Base-by-base conservation (phyloP, 2,329 filamentous ascomycete species). In the Paecilomyces niveus region DNA sequence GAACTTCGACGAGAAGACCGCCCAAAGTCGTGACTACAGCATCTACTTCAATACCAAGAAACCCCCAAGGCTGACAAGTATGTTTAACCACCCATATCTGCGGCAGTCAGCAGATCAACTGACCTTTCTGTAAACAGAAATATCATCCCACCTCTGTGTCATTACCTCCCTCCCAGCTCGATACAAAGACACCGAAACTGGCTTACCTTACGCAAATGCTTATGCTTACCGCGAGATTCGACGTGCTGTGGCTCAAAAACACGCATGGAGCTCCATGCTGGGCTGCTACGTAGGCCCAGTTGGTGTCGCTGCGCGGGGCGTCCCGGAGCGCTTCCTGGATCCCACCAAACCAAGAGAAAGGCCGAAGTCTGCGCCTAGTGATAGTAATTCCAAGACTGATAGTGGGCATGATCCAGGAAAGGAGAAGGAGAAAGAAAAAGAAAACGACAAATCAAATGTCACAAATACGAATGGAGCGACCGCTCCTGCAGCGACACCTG, bases 171-270 rank as follows among this genome's bases (percentile, higher is more conserved):
- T 87, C 56, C 85, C 87, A 3, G 94, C 93, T 11, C 85, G 85
- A 57, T 97, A 95, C 73, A 84, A 87, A 24, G 94, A 99, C 72
- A 90, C 92, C 0, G 83, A 84, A 64, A 97, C 93, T 0, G 89
- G 90, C 0, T 81, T 97, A 15, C 85, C 87, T 0, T 99, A 93
- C 74, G 83, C 85, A 62, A 93, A 93, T 70, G 79, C 85, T 51
- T 84, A 87, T 62, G 92, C 92, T 0, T 97, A 92, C 75, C 70
- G 72, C 29, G 87, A 95, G 72, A 88, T 97, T 53, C 88, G 90
- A 67, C 85, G 87, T 57, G 81, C 96, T 13, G 76, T 85, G 56
- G 83, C 80, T 1, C 89, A 90, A 51, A 86, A 90, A 52, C 92
- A 92, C 72, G 84, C 84, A 59, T 99, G 90, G 89, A 96, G 92